A percentile compares a stretch with the other conserved stretches of the same genome.
Evolutionary conservation across 306 rosid genomes (phyloP).

Genomic region (Cicer yamashitae): DNA sequence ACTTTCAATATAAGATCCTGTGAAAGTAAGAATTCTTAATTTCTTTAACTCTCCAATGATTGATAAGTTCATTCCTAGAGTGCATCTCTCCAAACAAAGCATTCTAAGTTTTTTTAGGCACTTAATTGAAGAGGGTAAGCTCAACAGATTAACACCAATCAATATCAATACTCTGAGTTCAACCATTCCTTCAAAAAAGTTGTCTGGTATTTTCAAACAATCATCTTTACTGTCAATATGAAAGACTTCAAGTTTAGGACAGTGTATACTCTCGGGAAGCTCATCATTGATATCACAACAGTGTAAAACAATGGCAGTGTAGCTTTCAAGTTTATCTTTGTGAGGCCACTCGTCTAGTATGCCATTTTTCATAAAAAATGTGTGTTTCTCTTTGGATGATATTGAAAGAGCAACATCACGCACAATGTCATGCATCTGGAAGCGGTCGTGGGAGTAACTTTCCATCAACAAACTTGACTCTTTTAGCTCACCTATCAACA

Average conservation of each 20-base stretch:
- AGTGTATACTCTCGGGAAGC: background rate
- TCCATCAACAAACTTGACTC: background rate
- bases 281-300: conserved; percentile 8
- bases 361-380: background rate
- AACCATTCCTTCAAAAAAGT: conserved; percentile 20
- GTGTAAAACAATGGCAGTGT: background rate
- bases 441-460: background rate
- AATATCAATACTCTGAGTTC: conserved; percentile 22
- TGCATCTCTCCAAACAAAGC: conserved; percentile 26
- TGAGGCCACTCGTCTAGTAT: conserved; percentile 35
- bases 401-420: conserved; percentile 37
- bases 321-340: conserved; percentile 22
- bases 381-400: conserved; percentile 19
- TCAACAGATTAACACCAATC: background rate
- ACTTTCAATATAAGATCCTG: conserved; percentile 27
- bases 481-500: conserved; percentile 1
- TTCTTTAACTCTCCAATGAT: conserved; percentile 23
- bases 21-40: conserved; percentile 31
- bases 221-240: background rate
- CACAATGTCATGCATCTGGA: conserved; percentile 35
- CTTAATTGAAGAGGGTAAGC: conserved; percentile 6
- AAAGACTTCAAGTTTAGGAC: conserved; percentile 22
- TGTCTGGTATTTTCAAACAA: background rate
- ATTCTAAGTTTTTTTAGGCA: conserved; percentile 21
- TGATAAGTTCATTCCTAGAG: background rate